Base-by-base conservation (phyloP, 2,329 filamentous ascomycete species). In the Fusarium virguliforme region DNA sequence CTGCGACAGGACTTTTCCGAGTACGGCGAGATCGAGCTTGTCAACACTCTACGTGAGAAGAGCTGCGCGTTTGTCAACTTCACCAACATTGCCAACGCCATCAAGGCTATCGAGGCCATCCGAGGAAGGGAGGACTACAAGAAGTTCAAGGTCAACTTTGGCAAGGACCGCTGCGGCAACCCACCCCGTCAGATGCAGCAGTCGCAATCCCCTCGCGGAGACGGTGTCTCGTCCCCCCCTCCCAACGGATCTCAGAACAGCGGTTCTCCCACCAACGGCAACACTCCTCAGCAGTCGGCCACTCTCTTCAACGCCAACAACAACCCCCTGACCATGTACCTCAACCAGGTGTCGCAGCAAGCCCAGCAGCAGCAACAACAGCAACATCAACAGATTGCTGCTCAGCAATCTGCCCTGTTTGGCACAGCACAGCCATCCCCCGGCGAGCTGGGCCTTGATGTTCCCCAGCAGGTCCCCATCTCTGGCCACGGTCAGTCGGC, bases 21-120 rank as follows among this genome's bases (percentile, higher is more conserved):
- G 80, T 98, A 94, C 77, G 96, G 96, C 73, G 96, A 99, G 83
- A 98, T 99, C 77, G 96, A 99, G 84, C 86, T 99, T 71, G 94
- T 99, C 70, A 99, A 99, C 83, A 93, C 96, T 15, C 86, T 99
- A 66, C 92, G 96, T 60, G 96, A 99, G 86, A 99, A 99, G 90
- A 98, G 95, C 85, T 99, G 96, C 81, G 96, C 96, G 0, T 99
- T 99, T 80, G 96, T 99, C 81, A 99, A 99, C 85, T 99, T 99
- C 81, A 99, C 96, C 79, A 99, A 99, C 84, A 99, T 99, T 79
- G 96, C 96, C 79, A 99, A 99, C 76, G 96, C 96, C 56, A 99
- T 99, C 86, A 99, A 99, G 86, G 96, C 96, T 1, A 99, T 99
- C 72, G 96, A 99, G 83, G 96, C 95, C 24, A 91, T 99, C 72